phyloP scores from a whole-genome alignment of 345 rosid genomes.

The Arabis alpina region DNA sequence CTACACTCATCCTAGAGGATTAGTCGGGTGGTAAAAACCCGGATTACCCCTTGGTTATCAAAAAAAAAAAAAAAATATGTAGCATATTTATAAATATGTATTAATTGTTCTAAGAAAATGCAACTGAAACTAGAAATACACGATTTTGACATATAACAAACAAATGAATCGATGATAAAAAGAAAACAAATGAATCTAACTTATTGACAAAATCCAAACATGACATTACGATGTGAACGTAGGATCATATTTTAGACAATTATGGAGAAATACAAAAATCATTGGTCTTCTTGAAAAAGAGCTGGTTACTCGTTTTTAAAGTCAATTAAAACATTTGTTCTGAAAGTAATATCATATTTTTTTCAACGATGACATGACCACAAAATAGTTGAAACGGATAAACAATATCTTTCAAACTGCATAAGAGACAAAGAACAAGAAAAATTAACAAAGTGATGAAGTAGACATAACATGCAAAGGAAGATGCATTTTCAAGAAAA shows the following conservation, averaged over 20 bases:
- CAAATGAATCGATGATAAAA: neutral
- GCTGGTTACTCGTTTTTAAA: slow-evolving; percentile 11
- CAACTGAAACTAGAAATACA: neutral
- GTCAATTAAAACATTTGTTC: slow-evolving; percentile 31
- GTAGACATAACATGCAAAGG: neutral
- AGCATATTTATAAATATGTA: too few species aligned
- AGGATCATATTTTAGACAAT: neutral
- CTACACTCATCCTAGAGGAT: too few species aligned
- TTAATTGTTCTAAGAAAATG: too few species aligned
- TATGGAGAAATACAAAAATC: neutral
- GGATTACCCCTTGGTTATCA: too few species aligned
- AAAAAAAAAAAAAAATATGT: too few species aligned
- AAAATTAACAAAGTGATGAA: slow-evolving; percentile 3
- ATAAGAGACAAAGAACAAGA: slow-evolving; percentile 14
- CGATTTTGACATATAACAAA: neutral
- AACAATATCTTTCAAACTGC: neutral
- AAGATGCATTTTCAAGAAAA: neutral
- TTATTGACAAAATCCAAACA: slow-evolving; percentile 4
- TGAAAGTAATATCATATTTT: neutral
- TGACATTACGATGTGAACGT: slow-evolving; percentile 30
- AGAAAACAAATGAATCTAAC: neutral
- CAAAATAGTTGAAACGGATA: slow-evolving; percentile 14
- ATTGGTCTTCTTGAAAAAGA: neutral
- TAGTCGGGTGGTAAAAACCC: too few species aligned
- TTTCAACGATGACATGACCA: slow-evolving; percentile 22